Base-by-base conservation (phyloP, 306 rosid species). In the Sophora flavescens region DNA sequence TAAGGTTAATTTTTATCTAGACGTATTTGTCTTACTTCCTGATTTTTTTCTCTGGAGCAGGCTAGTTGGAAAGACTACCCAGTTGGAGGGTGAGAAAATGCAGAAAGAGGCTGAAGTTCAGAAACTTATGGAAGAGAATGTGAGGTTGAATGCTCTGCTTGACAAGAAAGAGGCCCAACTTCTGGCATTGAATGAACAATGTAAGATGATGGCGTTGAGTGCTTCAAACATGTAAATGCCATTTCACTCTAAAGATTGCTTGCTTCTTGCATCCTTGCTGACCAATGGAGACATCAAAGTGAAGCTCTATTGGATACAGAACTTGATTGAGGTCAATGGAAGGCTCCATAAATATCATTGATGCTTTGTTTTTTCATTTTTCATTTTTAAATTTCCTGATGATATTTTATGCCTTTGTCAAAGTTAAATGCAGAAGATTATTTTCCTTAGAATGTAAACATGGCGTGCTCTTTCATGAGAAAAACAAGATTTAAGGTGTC, bases 161-260 rank as follows among this genome's bases (percentile, higher is more conserved):
- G 98, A 96, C 93, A 96, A 96, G 91, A 96, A 96, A 86, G 99
- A 92, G 86, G 99, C 99, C 59, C 99, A 95, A 77, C 90, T 95
- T 81, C 75, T 92, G 75, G 99, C 99, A 79, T 82, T 89, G 92
- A 90, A 90, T 72, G 92, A 88, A 79, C 96, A 90, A 73, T 90
- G 96, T 89, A 90, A 90, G 83, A 87, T 90, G 75, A 90, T 90
- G 96, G 96, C 96, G 18, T 87, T 90, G 89, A 90, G 84, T 28
- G 85, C 88, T 61, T 90, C 84, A 8, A 76, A 83, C 79, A 83
- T 88, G 80, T 90, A 79, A 82, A 32, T 26, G 35, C 48, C 61
- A 66, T 63, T 63, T 3, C 67, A 75, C 28, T n/a, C 57, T 57
- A 32, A 59, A 32, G 60, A 28, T 41, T 57, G 45, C 50, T 80